These are phyloP conservation scores for Arctium lappa DNA, from an alignment of 129 eudicot species.

Conservation along the genomic window DNA sequence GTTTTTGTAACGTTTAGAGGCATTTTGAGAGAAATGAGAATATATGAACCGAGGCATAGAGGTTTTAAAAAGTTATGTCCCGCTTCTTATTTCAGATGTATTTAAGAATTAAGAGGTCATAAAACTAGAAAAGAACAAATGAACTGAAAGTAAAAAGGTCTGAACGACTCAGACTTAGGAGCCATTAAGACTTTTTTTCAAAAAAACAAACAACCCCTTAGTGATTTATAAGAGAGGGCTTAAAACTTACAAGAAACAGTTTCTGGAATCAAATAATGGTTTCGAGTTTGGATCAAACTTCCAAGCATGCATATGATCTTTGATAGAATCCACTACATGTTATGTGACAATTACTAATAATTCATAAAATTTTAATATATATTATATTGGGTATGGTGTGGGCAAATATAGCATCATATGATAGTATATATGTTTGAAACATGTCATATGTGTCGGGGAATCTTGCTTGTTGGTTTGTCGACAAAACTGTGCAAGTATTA, in stretches of 20 bases:
- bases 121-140: too few relatives aligned
- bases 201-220: too few relatives aligned
- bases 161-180: too few relatives aligned
- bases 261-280: background rate
- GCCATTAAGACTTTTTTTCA: too few relatives aligned
- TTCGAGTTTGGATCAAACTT: background rate
- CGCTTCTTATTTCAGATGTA: too few relatives aligned
- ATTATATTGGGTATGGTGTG: conserved; percentile 13
- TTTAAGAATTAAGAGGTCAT: too few relatives aligned
- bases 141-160: too few relatives aligned
- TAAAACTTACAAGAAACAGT: background rate
- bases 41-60: too few relatives aligned
- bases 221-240: background rate
- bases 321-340: background rate
- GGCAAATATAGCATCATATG: conserved; percentile 18
- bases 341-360: background rate
- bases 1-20: too few relatives aligned
- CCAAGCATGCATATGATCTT: background rate
- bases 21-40: too few relatives aligned
- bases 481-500: conserved; percentile 16
- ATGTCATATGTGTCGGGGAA: conserved; percentile 26
- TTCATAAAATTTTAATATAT: background rate
- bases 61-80: too few relatives aligned
- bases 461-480: conserved; percentile 22
- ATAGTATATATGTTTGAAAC: conserved; percentile 20